A percentile compares a stretch with the other conserved stretches of the same genome.
phyloP scores from a whole-genome alignment of 495 filamentous ascomycete species.

The Hypoxylon fuscum region DNA sequence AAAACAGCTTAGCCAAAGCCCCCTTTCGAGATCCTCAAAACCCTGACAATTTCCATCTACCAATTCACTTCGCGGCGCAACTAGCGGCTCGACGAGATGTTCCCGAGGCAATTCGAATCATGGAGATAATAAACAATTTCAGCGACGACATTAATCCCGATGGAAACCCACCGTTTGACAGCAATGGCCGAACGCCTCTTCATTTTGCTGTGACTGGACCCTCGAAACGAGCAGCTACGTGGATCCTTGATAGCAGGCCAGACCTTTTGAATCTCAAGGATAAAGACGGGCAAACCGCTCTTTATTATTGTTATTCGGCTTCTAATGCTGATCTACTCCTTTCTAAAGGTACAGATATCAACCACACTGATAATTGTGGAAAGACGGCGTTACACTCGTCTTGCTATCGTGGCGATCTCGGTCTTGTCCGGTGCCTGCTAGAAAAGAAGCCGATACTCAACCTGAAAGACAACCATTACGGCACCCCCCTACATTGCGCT shows the following conservation, averaged over 20 bases:
- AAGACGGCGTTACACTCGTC: slow-evolving; percentile 35
- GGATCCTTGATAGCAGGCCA: slow-evolving; percentile 30
- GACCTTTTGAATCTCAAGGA: slow-evolving; percentile 26
- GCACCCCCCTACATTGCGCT: slow-evolving; percentile 16
- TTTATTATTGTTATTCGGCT: slow-evolving; percentile 34
- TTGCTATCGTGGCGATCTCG: slow-evolving; percentile 25
- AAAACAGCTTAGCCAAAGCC: slow-evolving; percentile 14
- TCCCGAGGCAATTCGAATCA: slow-evolving; percentile 32
- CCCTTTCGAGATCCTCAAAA: slow-evolving; percentile 22
- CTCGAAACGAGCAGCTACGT: slow-evolving; percentile 26
- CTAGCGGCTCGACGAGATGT: slow-evolving; percentile 35
- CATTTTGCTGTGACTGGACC: slow-evolving; percentile 34
- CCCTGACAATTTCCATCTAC: slow-evolving; percentile 25
- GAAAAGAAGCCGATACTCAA: slow-evolving; percentile 24
- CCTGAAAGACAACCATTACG: slow-evolving; percentile 14
- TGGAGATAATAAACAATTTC: slow-evolving; percentile 24
- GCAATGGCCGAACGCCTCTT: slow-evolving; percentile 17
- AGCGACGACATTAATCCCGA: slow-evolving; percentile 10
- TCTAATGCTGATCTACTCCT: slow-evolving; percentile 28
- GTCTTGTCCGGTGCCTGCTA: slow-evolving; percentile 28
- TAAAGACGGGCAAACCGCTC: slow-evolving; percentile 19
- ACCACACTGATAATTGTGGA: slow-evolving; percentile 32
- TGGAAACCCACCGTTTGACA: slow-evolving; percentile 3
- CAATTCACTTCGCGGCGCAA: slow-evolving; percentile 39
- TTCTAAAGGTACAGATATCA: slow-evolving; percentile 23